phyloP scores from a whole-genome alignment of 768 basidiomycete species.

The Lactarius psammicola region DNA sequence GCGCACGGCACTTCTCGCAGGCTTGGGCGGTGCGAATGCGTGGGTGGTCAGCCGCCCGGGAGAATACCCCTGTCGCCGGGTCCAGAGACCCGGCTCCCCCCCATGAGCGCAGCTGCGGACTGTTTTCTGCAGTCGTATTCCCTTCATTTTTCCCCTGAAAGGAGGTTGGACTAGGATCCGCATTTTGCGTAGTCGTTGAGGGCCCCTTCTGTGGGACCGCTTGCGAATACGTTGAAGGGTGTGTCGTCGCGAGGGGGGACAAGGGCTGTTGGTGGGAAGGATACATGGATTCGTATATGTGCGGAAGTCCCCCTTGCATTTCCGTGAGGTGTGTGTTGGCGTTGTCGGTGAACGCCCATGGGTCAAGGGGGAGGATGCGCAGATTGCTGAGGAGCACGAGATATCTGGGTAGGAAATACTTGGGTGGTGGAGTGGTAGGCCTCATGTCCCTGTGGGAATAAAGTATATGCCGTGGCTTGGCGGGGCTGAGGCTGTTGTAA shows the following conservation, averaged over 20 bases:
- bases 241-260: background rate
- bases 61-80: conserved; percentile 63
- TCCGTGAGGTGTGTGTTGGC: background rate
- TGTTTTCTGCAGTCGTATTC: background rate
- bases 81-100: conserved; percentile 55
- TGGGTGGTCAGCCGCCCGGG: conserved; percentile 60
- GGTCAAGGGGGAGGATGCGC: background rate
- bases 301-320: background rate
- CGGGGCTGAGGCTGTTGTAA: conserved; percentile 17
- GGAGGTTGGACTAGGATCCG: background rate
- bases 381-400: background rate
- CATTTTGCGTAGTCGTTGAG: background rate
- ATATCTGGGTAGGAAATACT: background rate
- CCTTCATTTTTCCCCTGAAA: background rate
- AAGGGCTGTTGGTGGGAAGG: background rate
- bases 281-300: background rate
- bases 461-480: conserved; percentile 1
- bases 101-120: conserved; percentile 7
- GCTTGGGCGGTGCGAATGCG: conserved; percentile 70
- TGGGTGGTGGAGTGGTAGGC: conserved; percentile 1
- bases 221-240: background rate
- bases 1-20: conserved; percentile 68
- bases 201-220: conserved; percentile 1
- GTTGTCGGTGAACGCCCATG: background rate
- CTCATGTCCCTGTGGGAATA: conserved; percentile 16